Conservation (phyloP, 345 rosid genomes). For the Salix suchowensis region DNA sequence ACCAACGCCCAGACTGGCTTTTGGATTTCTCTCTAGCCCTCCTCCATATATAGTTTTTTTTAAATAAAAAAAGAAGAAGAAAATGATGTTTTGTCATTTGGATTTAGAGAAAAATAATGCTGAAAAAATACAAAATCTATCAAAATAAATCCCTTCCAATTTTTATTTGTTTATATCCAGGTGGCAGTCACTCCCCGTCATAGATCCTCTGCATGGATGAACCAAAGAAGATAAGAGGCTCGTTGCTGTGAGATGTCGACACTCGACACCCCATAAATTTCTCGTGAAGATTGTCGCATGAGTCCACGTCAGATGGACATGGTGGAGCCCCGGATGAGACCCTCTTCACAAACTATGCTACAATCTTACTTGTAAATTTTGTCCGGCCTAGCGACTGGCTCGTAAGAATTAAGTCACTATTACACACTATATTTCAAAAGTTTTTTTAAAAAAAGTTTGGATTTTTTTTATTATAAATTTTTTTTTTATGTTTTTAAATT, state of each 20-base stretch:
- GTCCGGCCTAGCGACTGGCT: too few species aligned
- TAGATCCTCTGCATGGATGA: background rate
- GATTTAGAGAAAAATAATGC: too few species aligned
- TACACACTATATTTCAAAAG: too few species aligned
- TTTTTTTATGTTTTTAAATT: too few species aligned
- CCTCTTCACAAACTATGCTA: slow-evolving; percentile 1
- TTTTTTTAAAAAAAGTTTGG: too few species aligned
- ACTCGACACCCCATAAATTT: slow-evolving; percentile 8
- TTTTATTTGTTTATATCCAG: background rate
- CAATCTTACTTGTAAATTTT: too few species aligned
- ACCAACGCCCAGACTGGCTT: background rate
- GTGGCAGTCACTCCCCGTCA: background rate
- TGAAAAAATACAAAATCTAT: background rate
- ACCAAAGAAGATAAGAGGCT: background rate
- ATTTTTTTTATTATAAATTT: too few species aligned
- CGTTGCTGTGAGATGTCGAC: slow-evolving; percentile 9
- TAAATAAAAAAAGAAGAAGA: too few species aligned
- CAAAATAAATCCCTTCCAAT: background rate
- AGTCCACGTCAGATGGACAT: background rate
- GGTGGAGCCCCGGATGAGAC: background rate
- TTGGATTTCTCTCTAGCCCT: too few species aligned
- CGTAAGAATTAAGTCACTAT: too few species aligned
- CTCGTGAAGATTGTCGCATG: slow-evolving; percentile 13
- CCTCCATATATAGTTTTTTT: too few species aligned
- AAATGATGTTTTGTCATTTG: too few species aligned